Percentiles rank a stretch among this genome's conserved stretches.
phyloP scores from a whole-genome alignment of 129 eudicot species.

The Deinandra increscens region DNA sequence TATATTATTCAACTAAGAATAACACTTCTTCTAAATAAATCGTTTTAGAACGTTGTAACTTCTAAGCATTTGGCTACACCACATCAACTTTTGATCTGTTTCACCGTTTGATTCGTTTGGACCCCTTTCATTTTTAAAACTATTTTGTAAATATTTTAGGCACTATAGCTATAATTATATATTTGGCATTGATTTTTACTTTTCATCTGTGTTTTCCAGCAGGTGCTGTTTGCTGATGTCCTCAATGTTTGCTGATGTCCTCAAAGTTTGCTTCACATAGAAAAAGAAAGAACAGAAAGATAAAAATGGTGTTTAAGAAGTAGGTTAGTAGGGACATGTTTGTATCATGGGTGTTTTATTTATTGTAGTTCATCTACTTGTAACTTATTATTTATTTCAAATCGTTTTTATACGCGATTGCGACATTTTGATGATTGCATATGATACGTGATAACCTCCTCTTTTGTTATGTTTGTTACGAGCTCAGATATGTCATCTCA shows the following conservation, averaged over 20 bases:
- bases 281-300: conserved; percentile 18
- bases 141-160: not conserved
- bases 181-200: not conserved
- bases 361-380: conserved; percentile 28
- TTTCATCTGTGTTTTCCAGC: conserved; percentile 7
- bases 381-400: conserved; percentile 28
- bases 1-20: not conserved
- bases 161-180: not conserved
- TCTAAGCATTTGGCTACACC: not conserved
- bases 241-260: conserved; percentile 17
- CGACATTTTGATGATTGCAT: conserved; percentile 15
- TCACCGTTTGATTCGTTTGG: not conserved
- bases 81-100: conserved; percentile 4
- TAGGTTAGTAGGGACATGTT: conserved; percentile 34
- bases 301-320: conserved; percentile 19
- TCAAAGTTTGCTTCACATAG: conserved; percentile 28
- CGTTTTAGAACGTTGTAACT: not conserved
- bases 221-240: conserved; percentile 20
- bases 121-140: not conserved
- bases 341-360: conserved; percentile 31
- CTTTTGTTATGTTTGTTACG: not conserved
- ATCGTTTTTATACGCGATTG: conserved; percentile 11
- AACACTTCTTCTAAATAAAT: not conserved
- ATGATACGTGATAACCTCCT: not conserved
- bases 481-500: not conserved